phyloP scores from a whole-genome alignment of 2,329 filamentous ascomycete species.

The Aschersonia sp. region DNA sequence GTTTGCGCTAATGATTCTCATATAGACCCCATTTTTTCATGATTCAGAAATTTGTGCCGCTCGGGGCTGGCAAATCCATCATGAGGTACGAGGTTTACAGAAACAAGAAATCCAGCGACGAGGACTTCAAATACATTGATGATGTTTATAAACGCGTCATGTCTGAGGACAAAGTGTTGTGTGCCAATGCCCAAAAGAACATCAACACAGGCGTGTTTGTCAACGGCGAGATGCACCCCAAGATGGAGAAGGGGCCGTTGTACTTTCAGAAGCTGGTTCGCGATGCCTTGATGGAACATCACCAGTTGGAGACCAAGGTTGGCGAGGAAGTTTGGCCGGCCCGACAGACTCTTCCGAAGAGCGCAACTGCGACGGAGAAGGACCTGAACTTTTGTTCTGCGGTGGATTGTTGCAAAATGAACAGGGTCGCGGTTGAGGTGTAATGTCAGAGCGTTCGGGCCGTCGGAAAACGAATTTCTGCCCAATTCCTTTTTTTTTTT shows the following conservation, averaged over 20 bases:
- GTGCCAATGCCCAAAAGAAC: constrained; percentile 43
- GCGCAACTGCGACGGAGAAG: constrained; percentile 10
- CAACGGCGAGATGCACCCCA: constrained; percentile 48
- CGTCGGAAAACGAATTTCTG: too few species aligned
- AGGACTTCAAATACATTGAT: constrained; percentile 40
- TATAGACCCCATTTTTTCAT: constrained; percentile 45
- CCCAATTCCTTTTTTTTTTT: not conserved
- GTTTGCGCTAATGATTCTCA: not conserved
- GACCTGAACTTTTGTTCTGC: constrained; percentile 19
- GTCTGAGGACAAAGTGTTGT: constrained; percentile 49
- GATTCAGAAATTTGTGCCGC: constrained; percentile 47
- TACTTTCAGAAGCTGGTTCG: constrained; percentile 39
- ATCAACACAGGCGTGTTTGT: constrained; percentile 45
- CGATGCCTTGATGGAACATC: constrained; percentile 30
- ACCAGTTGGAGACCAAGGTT: constrained; percentile 26
- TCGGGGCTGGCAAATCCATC: constrained; percentile 28
- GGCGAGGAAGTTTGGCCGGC: constrained; percentile 38
- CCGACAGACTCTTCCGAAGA: constrained; percentile 17
- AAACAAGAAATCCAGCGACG: constrained; percentile 43
- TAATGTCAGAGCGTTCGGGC: not conserved
- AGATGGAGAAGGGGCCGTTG: constrained; percentile 42
- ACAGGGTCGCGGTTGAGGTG: constrained; percentile 4
- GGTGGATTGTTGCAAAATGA: constrained; percentile 17
- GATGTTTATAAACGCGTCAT: constrained; percentile 49
- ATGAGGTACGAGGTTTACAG: constrained; percentile 51